Evolutionary conservation across 805 yeast species (phyloP).

Genomic region (Candida sonorensis): DNA sequence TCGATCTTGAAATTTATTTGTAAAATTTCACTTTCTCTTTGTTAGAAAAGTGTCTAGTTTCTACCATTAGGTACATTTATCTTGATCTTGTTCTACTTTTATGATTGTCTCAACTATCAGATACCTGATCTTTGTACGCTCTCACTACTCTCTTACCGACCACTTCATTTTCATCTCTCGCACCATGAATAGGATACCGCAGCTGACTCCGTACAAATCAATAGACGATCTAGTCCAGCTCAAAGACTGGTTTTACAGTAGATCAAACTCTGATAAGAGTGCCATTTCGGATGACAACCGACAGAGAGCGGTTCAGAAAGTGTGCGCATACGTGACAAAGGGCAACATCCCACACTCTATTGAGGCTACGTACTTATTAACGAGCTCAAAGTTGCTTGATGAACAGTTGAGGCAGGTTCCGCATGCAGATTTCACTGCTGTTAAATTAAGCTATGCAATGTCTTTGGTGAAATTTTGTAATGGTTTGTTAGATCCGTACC

Average conservation of each 20-base stretch:
- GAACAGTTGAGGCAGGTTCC: conserved; percentile 15
- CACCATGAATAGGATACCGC: conserved; percentile 3
- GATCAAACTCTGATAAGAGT: conserved; percentile 8
- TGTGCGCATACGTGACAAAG: conserved; percentile 47
- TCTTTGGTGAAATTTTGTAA: conserved; percentile 81
- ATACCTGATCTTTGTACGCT: too few relatives aligned
- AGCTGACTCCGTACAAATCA: conserved; percentile 29
- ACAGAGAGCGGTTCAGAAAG: conserved; percentile 41
- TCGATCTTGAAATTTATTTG: too few relatives aligned
- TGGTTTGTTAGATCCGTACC: conserved; percentile 83
- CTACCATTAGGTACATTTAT: too few relatives aligned
- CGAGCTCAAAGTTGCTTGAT: conserved; percentile 42
- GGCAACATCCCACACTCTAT: conserved; percentile 69
- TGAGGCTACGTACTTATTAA: conserved; percentile 55
- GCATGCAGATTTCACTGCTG: conserved; percentile 25
- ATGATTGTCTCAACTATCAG: too few relatives aligned
- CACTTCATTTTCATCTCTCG: not conserved
- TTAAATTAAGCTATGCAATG: conserved; percentile 60
- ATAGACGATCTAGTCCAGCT: conserved; percentile 38
- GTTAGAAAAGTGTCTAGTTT: too few relatives aligned
- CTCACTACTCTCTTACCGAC: too few relatives aligned
- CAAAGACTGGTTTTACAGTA: conserved; percentile 46
- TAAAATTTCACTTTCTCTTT: too few relatives aligned
- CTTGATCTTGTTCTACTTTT: too few relatives aligned
- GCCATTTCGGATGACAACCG: conserved; percentile 32